Conservation (phyloP, 768 basidiomycete species). For the Asterophora parasitica region DNA sequence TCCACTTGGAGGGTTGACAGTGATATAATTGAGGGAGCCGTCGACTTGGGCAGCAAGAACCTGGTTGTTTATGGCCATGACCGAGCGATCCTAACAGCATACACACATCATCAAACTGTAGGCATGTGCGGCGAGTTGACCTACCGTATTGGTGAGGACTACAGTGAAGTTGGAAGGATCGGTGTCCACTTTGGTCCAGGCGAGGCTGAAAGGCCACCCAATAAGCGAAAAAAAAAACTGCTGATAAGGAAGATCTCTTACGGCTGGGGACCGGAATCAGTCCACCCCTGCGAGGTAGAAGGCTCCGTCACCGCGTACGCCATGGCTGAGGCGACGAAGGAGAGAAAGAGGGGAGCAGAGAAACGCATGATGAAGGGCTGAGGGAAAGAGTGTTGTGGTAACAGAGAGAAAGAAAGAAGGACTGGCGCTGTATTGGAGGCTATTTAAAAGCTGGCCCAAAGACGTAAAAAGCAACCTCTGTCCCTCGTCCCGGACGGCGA, state of each 20-base stretch:
- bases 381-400: conserved; percentile 12
- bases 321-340: conserved; percentile 47
- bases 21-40: conserved; percentile 34
- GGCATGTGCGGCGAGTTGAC: conserved; percentile 11
- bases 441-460: conserved; percentile 18
- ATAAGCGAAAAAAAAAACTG: neutral
- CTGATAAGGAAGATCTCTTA: conserved; percentile 19
- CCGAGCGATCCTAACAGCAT: conserved; percentile 27
- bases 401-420: conserved; percentile 14
- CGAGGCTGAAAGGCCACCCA: conserved; percentile 29
- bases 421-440: conserved; percentile 4
- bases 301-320: conserved; percentile 65
- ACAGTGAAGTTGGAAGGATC: conserved; percentile 67
- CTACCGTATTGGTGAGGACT: conserved; percentile 60
- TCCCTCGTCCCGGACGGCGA: conserved; percentile 5
- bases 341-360: conserved; percentile 38
- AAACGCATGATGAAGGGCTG: conserved; percentile 37
- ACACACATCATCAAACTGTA: conserved; percentile 1
- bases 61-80: conserved; percentile 34
- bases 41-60: conserved; percentile 53
- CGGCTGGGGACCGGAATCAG: conserved; percentile 46
- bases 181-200: conserved; percentile 62
- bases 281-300: conserved; percentile 47
- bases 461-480: conserved; percentile 15
- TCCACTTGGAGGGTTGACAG: conserved; percentile 49